A percentile compares a stretch with the other conserved stretches of the same genome.
Conservation (phyloP, 495 filamentous ascomycete species). For the Tetracladium setigerum region DNA sequence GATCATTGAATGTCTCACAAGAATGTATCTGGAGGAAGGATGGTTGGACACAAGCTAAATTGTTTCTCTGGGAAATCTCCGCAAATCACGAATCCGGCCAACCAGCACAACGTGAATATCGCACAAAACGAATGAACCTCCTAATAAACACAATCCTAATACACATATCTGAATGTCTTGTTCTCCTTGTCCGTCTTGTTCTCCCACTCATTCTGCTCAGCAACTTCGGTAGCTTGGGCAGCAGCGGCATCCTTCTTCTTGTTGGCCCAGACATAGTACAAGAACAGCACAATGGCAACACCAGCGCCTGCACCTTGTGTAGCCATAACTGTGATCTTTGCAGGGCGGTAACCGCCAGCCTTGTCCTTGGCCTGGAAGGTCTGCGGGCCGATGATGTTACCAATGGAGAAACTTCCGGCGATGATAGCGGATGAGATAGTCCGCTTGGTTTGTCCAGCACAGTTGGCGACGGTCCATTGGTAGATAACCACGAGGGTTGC, state of each 20-base stretch:
- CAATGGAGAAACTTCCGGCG: conserved; percentile 2
- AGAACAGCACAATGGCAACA: conserved; percentile 29
- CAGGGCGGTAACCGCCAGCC: conserved; percentile 55
- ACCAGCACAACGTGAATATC: too few relatives aligned
- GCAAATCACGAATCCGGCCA: too few relatives aligned
- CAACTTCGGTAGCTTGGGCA: conserved; percentile 11
- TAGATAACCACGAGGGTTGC: conserved; percentile 40
- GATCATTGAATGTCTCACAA: too few relatives aligned
- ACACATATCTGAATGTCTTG: conserved; percentile 7
- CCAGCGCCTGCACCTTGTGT: conserved; percentile 9
- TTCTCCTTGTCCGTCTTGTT: conserved; percentile 10
- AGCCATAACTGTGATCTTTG: conserved; percentile 48
- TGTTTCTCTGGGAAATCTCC: too few relatives aligned
- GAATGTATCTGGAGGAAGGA: too few relatives aligned
- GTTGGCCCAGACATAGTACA: conserved; percentile 37
- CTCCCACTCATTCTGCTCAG: neutral
- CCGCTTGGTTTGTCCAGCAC: conserved; percentile 11
- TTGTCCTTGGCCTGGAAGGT: conserved; percentile 7
- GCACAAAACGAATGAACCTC: too few relatives aligned
- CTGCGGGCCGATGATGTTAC: conserved; percentile 13
- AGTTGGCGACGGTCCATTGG: conserved; percentile 5
- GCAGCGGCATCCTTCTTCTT: conserved; percentile 41
- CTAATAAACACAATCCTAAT: conserved; percentile 1
- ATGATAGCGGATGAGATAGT: conserved; percentile 1
- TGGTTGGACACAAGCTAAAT: too few relatives aligned